These are phyloP conservation scores for Pyricularia pennisetigena DNA, from an alignment of 2,329 filamentous ascomycete genomes.

Conservation along the genomic window DNA sequence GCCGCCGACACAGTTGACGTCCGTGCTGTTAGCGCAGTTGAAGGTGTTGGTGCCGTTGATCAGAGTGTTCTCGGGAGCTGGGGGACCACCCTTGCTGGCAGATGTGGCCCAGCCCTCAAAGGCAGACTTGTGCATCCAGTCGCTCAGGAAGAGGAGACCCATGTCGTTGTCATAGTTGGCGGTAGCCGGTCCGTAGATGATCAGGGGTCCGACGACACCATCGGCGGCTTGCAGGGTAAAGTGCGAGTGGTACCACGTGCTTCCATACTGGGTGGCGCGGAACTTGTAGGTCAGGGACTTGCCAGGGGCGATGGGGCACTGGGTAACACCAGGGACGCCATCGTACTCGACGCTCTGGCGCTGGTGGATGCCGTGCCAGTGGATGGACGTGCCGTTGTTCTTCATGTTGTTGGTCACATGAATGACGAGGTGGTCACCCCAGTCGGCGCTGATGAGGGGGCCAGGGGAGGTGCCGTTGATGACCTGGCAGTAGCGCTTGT, in stretches of 20 bases:
- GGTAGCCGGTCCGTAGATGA: constrained; percentile 20
- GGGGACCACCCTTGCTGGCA: neutral
- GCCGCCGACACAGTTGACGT: neutral
- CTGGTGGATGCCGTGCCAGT: constrained; percentile 25
- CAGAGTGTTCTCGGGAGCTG: neutral
- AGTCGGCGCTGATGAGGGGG: constrained; percentile 62
- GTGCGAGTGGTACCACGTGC: constrained; percentile 27
- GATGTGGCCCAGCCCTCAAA: neutral
- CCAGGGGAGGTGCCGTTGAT: constrained; percentile 70
- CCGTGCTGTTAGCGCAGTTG: neutral
- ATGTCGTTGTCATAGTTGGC: constrained; percentile 5
- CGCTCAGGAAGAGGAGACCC: neutral
- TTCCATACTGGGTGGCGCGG: constrained; percentile 24
- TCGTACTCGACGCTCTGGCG: constrained; percentile 20
- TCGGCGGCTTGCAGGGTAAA: constrained; percentile 26
- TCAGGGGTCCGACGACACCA: constrained; percentile 35
- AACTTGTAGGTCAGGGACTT: constrained; percentile 24
- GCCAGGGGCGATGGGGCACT: constrained; percentile 45
- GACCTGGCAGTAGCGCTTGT: constrained; percentile 31
- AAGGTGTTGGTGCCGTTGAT: constrained; percentile 6
- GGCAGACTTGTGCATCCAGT: neutral
- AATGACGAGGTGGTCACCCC: constrained; percentile 62
- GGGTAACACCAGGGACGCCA: constrained; percentile 24
- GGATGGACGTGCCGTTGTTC: constrained; percentile 19
- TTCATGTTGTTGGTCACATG: constrained; percentile 47